These are phyloP conservation scores for Leptographium galeiforme DNA, from an alignment of 2,329 filamentous ascomycete species.

Conservation along the genomic window DNA sequence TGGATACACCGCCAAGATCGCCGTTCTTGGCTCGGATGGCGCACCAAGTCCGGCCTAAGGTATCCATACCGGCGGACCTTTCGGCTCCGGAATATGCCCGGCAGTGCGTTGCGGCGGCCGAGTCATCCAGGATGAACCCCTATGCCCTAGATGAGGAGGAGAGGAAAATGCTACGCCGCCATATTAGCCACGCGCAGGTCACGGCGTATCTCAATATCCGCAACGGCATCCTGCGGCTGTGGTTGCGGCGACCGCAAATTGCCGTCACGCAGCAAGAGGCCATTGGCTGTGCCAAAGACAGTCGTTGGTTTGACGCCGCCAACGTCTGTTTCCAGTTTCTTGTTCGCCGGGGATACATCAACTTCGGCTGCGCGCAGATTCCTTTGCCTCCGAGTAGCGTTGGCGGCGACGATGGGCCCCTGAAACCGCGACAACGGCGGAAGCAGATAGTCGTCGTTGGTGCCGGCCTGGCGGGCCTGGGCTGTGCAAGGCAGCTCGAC, in stretches of 20 bases:
- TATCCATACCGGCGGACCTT: conserved; percentile 70
- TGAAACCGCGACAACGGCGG: conserved; percentile 13
- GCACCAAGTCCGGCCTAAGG: conserved; percentile 54
- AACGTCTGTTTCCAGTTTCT: conserved; percentile 89
- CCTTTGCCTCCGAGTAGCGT: neutral
- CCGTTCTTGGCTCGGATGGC: neutral
- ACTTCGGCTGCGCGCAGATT: conserved; percentile 73
- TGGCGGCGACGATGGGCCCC: neutral
- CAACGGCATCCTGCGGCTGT: conserved; percentile 83
- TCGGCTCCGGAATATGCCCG: conserved; percentile 68
- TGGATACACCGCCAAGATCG: neutral
- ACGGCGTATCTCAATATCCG: conserved; percentile 93
- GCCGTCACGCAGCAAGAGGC: conserved; percentile 75
- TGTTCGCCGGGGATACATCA: conserved; percentile 82
- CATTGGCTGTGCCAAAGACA: conserved; percentile 76
- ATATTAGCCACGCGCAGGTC: conserved; percentile 78
- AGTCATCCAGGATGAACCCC: conserved; percentile 78
- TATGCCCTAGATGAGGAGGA: conserved; percentile 79
- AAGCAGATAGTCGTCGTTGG: conserved; percentile 79
- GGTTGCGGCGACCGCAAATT: conserved; percentile 75
- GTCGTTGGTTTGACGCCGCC: conserved; percentile 78
- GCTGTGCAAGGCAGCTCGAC: conserved; percentile 83
- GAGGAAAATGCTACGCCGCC: conserved; percentile 63
- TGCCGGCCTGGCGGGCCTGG: conserved; percentile 85
- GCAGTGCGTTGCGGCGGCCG: conserved; percentile 80